Percentiles rank a stretch among this genome's conserved stretches.
Conservation (phyloP, 768 basidiomycete species). For the Saitozyma podzolica region DNA sequence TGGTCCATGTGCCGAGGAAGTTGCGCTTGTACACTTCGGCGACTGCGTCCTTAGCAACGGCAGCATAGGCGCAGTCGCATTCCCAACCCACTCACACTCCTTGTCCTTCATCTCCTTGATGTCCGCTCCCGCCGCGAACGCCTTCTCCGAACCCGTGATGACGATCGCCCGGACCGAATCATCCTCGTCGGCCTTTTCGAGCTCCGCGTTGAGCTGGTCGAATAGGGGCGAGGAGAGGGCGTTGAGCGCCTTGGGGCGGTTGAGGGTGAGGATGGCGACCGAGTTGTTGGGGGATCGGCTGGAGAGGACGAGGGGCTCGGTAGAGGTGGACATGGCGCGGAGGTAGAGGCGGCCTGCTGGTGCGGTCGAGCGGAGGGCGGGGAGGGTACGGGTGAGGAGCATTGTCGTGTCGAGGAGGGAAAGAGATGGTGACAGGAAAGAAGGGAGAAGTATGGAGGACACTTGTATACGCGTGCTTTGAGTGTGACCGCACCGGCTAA, state of each 20-base stretch:
- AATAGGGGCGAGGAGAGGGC: constrained; percentile 81
- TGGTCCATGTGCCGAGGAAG: constrained; percentile 79
- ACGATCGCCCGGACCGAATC: constrained; percentile 77
- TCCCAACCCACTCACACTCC: constrained; percentile 62
- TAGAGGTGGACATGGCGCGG: constrained; percentile 41
- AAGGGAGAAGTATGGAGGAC: too few relatives aligned
- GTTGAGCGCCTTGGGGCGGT: constrained; percentile 58
- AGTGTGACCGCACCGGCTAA: too few relatives aligned
- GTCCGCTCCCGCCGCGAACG: constrained; percentile 96
- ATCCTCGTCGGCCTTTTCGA: constrained; percentile 71
- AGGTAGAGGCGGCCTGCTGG: constrained; percentile 3
- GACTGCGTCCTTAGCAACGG: constrained; percentile 56
- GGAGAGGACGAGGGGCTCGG: constrained; percentile 44
- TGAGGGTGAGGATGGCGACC: constrained; percentile 43
- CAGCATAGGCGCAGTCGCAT: neutral
- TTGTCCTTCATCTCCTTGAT: constrained; percentile 99
- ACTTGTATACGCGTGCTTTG: too few relatives aligned
- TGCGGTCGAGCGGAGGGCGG: neutral
- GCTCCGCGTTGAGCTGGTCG: constrained; percentile 73
- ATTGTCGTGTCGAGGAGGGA: constrained; percentile 3
- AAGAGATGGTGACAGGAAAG: neutral
- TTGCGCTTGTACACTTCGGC: constrained; percentile 82
- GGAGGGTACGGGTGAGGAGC: constrained; percentile 20
- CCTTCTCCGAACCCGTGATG: constrained; percentile 85
- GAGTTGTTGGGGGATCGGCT: constrained; percentile 31